Conservation (phyloP, 73 alveolate species). For the Symbiodinium natans region DNA sequence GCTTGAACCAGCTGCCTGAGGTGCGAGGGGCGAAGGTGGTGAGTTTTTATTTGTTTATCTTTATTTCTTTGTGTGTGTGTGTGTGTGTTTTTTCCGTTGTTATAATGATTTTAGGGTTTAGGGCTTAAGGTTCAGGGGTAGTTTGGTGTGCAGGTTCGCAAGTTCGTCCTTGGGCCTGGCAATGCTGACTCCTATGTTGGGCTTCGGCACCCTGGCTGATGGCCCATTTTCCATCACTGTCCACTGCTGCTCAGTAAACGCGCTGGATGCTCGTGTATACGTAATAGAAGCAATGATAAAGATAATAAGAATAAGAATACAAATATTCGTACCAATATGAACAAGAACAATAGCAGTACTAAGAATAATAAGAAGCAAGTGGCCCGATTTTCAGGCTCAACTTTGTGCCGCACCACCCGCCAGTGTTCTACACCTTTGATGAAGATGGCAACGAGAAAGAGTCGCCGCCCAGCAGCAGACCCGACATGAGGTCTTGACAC, state of each 20-base stretch:
- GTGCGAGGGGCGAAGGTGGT: background rate
- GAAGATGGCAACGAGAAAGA: slow-evolving; percentile 69
- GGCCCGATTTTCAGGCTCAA: slow-evolving; percentile 34
- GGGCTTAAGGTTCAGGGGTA: background rate
- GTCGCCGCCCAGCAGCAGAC: slow-evolving; percentile 14
- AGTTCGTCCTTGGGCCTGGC: slow-evolving; percentile 83
- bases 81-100: background rate
- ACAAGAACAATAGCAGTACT: too few species aligned
- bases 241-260: too few species aligned
- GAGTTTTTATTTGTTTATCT: background rate
- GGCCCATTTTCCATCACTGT: background rate
- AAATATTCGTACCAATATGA: too few species aligned
- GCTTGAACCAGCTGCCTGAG: slow-evolving; percentile 81
- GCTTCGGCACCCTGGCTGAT: background rate
- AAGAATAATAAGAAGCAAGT: too few species aligned
- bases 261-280: too few species aligned
- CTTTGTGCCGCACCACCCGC: slow-evolving; percentile 80
- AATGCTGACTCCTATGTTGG: slow-evolving; percentile 83
- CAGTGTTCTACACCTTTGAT: slow-evolving; percentile 50
- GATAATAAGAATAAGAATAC: too few species aligned
- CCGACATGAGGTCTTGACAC: too few species aligned
- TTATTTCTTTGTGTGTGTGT: background rate
- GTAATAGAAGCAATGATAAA: too few species aligned
- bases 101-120: background rate
- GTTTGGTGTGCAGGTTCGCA: slow-evolving; percentile 20